Base-by-base conservation (phyloP, 2,329 filamentous ascomycete genomes). In the Verruconis gallopava region DNA sequence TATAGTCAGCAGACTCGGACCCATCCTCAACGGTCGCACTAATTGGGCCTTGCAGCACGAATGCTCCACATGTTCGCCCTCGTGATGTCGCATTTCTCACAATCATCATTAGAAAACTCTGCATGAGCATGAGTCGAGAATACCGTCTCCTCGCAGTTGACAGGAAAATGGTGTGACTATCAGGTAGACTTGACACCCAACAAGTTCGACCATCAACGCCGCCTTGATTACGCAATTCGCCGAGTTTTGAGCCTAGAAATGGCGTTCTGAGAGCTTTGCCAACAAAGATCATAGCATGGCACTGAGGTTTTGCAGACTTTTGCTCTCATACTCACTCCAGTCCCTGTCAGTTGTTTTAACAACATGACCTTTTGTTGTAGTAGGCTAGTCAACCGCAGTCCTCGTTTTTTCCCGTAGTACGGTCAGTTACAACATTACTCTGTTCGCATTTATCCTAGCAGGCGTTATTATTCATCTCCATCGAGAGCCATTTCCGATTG, bases 51-150 rank as follows among this genome's bases (percentile, higher is more conserved):
- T 67, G 66, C 48, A 63, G 65, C 34, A 62, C 69, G 49, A 67
- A 68, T 52, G 66, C 62, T 1, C 64, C 65, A 0, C 66, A 70
- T 52, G 61, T 65, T 4, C 67, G 69, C 50, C 65, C 65, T 0
- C 61, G 66, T 22, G 66, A 65, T 5, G 63, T 60, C n/a, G 66
- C 69, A 47, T 66, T 66, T 49, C 56, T 68, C 21, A 67, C 63
- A 25, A 52, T 68, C 15, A 61, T 63, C 40, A 53, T 61, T 18
- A 64, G 63, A 46, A 48, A 54, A 21, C 50, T 70, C 21, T 49
- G 60, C 21, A 63, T 64, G 21, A 66, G 65, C 35, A 66, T 64
- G 52, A 62, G 69, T 33, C 58, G 66, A 9, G 66, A 70, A 46
- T 68, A 68, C 51, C 58, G 56, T 2, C 55, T 68, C 25, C 55